These are phyloP conservation scores for Hypoxylon cercidicola DNA, from an alignment of 495 filamentous ascomycete genomes.

Conservation along the genomic window DNA sequence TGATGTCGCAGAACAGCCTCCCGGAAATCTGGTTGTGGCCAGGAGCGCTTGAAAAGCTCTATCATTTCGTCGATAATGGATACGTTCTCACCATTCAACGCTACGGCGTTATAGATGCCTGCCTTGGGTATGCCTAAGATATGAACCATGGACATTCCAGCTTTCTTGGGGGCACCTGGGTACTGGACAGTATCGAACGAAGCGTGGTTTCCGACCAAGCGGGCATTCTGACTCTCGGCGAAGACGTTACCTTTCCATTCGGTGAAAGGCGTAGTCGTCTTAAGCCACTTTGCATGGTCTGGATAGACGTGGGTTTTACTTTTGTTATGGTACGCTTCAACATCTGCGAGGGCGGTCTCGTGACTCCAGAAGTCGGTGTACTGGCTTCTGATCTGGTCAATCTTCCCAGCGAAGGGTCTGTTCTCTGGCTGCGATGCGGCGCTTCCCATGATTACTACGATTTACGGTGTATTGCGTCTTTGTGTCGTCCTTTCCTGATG, in stretches of 20 bases:
- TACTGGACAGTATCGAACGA: constrained; percentile 49
- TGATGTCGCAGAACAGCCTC: constrained; percentile 12
- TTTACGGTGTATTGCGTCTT: not conserved
- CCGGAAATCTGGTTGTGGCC: constrained; percentile 4
- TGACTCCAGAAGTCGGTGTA: constrained; percentile 9
- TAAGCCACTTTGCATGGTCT: constrained; percentile 22
- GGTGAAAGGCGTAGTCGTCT: constrained; percentile 26
- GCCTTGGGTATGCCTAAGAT: constrained; percentile 45
- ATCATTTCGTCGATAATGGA: constrained; percentile 43
- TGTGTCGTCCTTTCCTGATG: not conserved
- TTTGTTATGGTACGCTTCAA: constrained; percentile 14
- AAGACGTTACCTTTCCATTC: constrained; percentile 17
- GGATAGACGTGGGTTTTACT: constrained; percentile 14
- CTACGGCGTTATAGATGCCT: constrained; percentile 48
- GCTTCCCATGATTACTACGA: constrained; percentile 2
- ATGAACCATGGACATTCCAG: constrained; percentile 47
- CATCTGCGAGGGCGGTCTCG: constrained; percentile 4
- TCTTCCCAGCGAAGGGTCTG: constrained; percentile 24
- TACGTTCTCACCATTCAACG: constrained; percentile 30
- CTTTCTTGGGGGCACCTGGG: constrained; percentile 22
- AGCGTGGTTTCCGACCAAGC: constrained; percentile 44
- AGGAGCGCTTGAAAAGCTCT: constrained; percentile 31
- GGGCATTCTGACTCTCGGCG: constrained; percentile 30
- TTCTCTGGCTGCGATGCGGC: constrained; percentile 1
- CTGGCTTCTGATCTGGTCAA: constrained; percentile 11